These are phyloP conservation scores for Microcyclospora tardicrescens DNA, from an alignment of 2,329 filamentous ascomycete genomes.

Conservation along the genomic window DNA sequence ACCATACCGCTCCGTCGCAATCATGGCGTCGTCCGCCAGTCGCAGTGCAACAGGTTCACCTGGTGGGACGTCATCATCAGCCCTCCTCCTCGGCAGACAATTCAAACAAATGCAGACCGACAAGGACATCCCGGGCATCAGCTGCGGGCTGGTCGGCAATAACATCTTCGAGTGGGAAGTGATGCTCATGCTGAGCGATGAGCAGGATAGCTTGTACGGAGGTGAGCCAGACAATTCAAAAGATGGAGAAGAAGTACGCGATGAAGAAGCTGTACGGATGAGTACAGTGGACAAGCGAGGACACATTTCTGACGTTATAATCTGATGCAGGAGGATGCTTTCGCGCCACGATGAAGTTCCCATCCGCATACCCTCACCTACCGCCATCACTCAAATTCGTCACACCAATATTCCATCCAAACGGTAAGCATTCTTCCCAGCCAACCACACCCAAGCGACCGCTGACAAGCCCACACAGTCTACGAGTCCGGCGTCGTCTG, in stretches of 20 bases:
- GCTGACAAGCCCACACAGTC: slow-evolving; percentile 34
- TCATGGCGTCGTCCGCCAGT: slow-evolving; percentile 3
- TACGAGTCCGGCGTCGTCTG: slow-evolving; percentile 80
- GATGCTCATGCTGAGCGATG: slow-evolving; percentile 95
- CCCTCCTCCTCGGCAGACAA: slow-evolving; percentile 65
- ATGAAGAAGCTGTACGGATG: no score
- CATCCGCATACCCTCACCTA: slow-evolving; percentile 69
- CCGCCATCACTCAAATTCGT: slow-evolving; percentile 85
- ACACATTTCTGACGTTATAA: no score
- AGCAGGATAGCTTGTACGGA: slow-evolving; percentile 65
- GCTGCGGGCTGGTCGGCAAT: slow-evolving; percentile 72
- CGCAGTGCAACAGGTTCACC: slow-evolving; percentile 10
- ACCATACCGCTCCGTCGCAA: slow-evolving; percentile 1
- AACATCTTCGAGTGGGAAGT: slow-evolving; percentile 97
- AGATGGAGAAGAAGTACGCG: neutral
- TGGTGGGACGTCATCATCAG: slow-evolving; percentile 39
- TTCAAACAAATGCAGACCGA: slow-evolving; percentile 88
- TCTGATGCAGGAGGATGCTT: slow-evolving; percentile 67
- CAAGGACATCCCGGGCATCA: slow-evolving; percentile 88
- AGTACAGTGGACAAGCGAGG: no score
- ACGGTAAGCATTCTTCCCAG: slow-evolving; percentile 41
- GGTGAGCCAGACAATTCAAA: slow-evolving; percentile 41
- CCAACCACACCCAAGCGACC: neutral
- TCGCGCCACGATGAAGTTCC: slow-evolving; percentile 72
- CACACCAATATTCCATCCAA: slow-evolving; percentile 81